A percentile compares a stretch with the other conserved stretches of the same genome.
Conservation (phyloP, 2,329 filamentous ascomycete genomes). For the Stagonosporopsis chrysanthemi region DNA sequence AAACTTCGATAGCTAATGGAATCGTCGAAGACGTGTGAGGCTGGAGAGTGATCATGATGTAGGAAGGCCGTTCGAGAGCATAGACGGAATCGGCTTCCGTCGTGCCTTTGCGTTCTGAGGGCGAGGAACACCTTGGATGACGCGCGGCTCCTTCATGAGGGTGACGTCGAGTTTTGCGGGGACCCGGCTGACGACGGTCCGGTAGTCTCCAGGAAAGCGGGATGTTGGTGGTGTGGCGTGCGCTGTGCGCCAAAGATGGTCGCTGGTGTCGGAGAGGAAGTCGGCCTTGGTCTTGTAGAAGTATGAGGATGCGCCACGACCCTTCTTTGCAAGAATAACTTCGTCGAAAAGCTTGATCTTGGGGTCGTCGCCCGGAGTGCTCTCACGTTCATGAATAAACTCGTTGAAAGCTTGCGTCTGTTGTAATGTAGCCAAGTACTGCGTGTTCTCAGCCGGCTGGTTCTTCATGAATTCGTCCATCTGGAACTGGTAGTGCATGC, state of each 20-base stretch:
- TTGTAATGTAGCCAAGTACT: slow-evolving; percentile 68
- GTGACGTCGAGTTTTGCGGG: slow-evolving; percentile 84
- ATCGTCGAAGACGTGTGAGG: slow-evolving; percentile 26
- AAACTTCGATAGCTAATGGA: slow-evolving; percentile 20
- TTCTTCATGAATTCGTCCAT: slow-evolving; percentile 71
- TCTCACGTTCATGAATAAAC: slow-evolving; percentile 84
- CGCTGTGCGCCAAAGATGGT: slow-evolving; percentile 80
- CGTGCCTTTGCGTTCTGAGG: slow-evolving; percentile 59
- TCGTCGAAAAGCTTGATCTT: slow-evolving; percentile 81
- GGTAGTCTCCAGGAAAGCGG: slow-evolving; percentile 63
- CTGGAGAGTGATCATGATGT: slow-evolving; percentile 34
- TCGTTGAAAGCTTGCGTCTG: slow-evolving; percentile 79
- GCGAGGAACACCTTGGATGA: slow-evolving; percentile 85
- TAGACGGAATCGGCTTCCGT: slow-evolving; percentile 58
- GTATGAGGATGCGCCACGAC: slow-evolving; percentile 70
- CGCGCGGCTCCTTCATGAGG: slow-evolving; percentile 89
- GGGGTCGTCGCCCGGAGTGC: slow-evolving; percentile 66
- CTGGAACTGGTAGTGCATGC: slow-evolving; percentile 70
- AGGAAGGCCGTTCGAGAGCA: slow-evolving; percentile 46
- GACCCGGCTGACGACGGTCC: slow-evolving; percentile 60
- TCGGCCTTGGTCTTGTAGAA: slow-evolving; percentile 65
- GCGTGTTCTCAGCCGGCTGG: slow-evolving; percentile 68
- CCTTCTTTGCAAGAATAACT: slow-evolving; percentile 80
- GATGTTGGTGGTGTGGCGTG: slow-evolving; percentile 64
- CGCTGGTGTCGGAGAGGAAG: slow-evolving; percentile 75